Evolutionary conservation across 164 flowering plant species (phyloP).

Genomic region (Magnolia officinalis): DNA sequence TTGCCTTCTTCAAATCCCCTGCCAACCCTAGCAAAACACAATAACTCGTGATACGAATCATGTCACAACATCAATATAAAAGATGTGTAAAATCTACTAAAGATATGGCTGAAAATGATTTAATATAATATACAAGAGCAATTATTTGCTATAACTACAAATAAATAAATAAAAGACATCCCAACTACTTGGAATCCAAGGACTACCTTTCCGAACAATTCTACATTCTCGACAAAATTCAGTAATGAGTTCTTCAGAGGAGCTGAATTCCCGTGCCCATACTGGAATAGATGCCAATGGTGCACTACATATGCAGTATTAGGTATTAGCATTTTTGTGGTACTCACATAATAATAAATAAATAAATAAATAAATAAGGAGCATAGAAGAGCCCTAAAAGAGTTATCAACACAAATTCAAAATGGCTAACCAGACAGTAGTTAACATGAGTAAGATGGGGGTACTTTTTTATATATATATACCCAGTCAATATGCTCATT

Average conservation of each 20-base stretch:
- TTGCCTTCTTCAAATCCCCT: conserved; percentile 98
- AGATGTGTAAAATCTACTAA: background rate
- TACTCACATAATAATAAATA: background rate
- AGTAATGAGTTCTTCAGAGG: conserved; percentile 84
- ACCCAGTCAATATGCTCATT: too few relatives aligned
- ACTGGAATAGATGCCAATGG: conserved; percentile 90
- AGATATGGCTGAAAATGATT: background rate
- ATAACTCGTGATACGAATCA: conserved; percentile 6
- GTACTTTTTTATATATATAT: too few relatives aligned
- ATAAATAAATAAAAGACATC: background rate
- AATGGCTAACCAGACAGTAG: background rate
- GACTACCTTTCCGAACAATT: conserved; percentile 90
- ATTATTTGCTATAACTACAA: background rate
- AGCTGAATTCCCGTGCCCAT: conserved; percentile 85
- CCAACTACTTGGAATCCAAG: background rate
- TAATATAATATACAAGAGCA: background rate
- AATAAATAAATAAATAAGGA: background rate
- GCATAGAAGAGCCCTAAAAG: background rate
- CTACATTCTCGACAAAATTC: conserved; percentile 98
- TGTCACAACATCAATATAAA: conserved; percentile 1
- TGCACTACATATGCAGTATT: conserved; percentile 47
- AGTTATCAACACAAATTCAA: background rate
- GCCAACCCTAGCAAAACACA: conserved; percentile 66
- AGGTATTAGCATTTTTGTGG: background rate
- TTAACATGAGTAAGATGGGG: too few relatives aligned